Evolutionary conservation across 1,284 basidiomycete genomes (phyloP).

Genomic region (Naganishia albida): DNA sequence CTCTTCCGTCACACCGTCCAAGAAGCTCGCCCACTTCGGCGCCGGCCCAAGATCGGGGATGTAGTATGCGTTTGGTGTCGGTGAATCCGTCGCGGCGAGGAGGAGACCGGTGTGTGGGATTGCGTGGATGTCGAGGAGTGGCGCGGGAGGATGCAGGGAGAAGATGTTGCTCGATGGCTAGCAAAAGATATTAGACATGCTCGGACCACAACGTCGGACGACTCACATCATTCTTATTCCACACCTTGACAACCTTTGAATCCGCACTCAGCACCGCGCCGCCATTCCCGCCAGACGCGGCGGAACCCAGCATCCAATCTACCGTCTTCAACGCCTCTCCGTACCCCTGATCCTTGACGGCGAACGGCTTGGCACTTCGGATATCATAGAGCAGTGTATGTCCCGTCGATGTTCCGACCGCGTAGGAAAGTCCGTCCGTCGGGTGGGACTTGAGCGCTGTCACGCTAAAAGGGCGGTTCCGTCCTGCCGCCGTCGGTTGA

Average conservation of each 20-base stretch:
- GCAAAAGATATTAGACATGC: neutral
- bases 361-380: constrained; percentile 77
- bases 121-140: constrained; percentile 86
- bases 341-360: constrained; percentile 95
- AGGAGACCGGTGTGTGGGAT: constrained; percentile 80
- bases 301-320: constrained; percentile 83
- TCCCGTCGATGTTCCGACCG: constrained; percentile 90
- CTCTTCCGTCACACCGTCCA: constrained; percentile 97
- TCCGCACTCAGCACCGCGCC: constrained; percentile 85
- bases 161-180: constrained; percentile 85
- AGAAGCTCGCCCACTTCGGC: constrained; percentile 93
- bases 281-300: constrained; percentile 70
- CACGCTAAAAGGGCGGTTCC: constrained; percentile 62
- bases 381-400: constrained; percentile 95
- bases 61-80: constrained; percentile 87
- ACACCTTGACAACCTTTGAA: constrained; percentile 93
- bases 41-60: constrained; percentile 95
- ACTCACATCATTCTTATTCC: constrained; percentile 80
- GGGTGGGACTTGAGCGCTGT: constrained; percentile 78
- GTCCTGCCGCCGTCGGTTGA: constrained; percentile 51
- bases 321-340: constrained; percentile 86
- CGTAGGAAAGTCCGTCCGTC: constrained; percentile 86
- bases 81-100: constrained; percentile 87
- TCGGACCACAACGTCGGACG: constrained; percentile 8
- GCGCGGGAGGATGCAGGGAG: constrained; percentile 84